phyloP scores from a whole-genome alignment of 305 asterid species.

The Fraxinus dipetala region DNA sequence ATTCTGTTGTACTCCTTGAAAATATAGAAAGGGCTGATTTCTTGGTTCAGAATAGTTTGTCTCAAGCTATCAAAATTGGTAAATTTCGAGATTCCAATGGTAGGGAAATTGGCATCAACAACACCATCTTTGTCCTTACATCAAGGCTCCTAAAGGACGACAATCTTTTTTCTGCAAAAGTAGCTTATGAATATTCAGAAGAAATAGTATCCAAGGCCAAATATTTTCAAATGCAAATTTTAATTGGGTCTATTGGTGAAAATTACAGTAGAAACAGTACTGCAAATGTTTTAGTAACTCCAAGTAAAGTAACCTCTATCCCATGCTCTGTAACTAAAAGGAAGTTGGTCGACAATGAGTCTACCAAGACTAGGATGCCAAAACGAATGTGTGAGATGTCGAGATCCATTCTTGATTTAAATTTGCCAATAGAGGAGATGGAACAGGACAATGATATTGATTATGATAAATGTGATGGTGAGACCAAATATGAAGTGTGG shows the following conservation, averaged over 20 bases:
- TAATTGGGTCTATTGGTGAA: constrained; percentile 31
- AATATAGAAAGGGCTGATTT: constrained; percentile 75
- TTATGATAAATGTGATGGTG: constrained; percentile 30
- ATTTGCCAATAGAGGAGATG: constrained; percentile 61
- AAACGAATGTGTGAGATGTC: constrained; percentile 36
- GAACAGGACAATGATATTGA: constrained; percentile 36
- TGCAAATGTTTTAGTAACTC: constrained; percentile 31
- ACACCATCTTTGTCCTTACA: constrained; percentile 53
- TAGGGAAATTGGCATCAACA: constrained; percentile 57
- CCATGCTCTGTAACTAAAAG: constrained; percentile 43
- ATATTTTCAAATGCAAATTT: constrained; percentile 57
- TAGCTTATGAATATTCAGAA: constrained; percentile 49
- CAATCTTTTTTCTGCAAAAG: constrained; percentile 28
- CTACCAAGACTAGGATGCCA: constrained; percentile 22
- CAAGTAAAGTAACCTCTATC: constrained; percentile 20
- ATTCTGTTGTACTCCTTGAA: constrained; percentile 67
- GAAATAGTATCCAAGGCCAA: constrained; percentile 59
- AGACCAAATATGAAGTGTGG: constrained; percentile 49
- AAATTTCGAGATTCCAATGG: constrained; percentile 67
- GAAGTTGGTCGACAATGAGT: constrained; percentile 34
- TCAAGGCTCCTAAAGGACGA: constrained; percentile 36
- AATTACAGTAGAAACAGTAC: constrained; percentile 23
- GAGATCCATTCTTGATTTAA: constrained; percentile 63
- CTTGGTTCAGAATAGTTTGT: constrained; percentile 57
- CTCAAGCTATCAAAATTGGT: constrained; percentile 66